phyloP scores from a whole-genome alignment of 176 grass and related monocot genomes.

The Dactylis glomerata region DNA sequence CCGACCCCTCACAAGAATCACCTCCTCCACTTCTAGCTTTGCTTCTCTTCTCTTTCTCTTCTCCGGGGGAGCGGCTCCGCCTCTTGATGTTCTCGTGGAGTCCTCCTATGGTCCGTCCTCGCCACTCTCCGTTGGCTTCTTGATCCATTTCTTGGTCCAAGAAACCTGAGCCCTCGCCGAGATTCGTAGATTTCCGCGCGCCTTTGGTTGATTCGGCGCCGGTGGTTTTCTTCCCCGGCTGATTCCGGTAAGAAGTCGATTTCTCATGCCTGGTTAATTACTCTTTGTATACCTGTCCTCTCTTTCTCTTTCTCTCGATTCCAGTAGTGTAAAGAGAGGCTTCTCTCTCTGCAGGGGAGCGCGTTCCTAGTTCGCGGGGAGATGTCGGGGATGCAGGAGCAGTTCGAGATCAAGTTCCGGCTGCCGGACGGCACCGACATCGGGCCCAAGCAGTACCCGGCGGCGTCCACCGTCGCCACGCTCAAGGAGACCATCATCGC shows the following conservation, averaged over 20 bases:
- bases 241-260: constrained; percentile 14
- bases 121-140: constrained; percentile 8
- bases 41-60: not conserved
- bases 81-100: constrained; percentile 1
- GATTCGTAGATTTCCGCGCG: constrained; percentile 10
- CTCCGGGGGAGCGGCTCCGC: not conserved
- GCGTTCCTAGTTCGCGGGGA: not conserved
- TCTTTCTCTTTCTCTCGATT: not conserved
- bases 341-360: not conserved
- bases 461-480: constrained; percentile 67
- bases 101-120: constrained; percentile 22
- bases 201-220: constrained; percentile 13
- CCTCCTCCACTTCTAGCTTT: not conserved
- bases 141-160: constrained; percentile 22
- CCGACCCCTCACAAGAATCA: not conserved
- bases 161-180: not conserved
- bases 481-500: constrained; percentile 83
- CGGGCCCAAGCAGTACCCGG: constrained; percentile 59
- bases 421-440: constrained; percentile 78
- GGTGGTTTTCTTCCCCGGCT: not conserved
- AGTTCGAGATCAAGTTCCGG: constrained; percentile 81
- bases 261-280: not conserved
- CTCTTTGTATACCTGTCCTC: not conserved
- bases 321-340: not conserved
- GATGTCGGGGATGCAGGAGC: constrained; percentile 55